These are phyloP conservation scores for Plasmodium chabaudi DNA, from an alignment of 169 alveolate genomes.

Conservation along the genomic window DNA sequence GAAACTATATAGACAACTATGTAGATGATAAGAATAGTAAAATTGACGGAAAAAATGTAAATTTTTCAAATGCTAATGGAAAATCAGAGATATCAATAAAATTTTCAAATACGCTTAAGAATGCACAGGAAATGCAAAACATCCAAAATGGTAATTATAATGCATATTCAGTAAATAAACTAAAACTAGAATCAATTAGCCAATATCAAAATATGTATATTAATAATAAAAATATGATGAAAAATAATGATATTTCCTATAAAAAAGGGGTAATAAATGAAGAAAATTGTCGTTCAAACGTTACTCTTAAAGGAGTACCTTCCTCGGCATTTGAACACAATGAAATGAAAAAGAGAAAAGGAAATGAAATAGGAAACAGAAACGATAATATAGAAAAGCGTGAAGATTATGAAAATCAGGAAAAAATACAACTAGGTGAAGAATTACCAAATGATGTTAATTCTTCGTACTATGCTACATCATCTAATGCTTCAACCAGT, in stretches of 20 bases:
- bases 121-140: conserved; percentile 23
- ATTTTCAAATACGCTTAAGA: conserved; percentile 2
- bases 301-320: no score
- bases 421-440: no score
- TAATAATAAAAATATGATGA: neutral
- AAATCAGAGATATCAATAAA: no score
- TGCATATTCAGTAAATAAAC: conserved; percentile 6
- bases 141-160: conserved; percentile 11
- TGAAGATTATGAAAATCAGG: no score
- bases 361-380: no score
- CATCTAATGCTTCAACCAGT: no score
- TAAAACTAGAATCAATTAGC: conserved; percentile 2
- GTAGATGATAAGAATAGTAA: no score
- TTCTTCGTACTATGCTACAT: no score
- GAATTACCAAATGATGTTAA: no score
- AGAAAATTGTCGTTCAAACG: neutral
- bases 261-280: conserved; percentile 12
- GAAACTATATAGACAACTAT: neutral
- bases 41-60: neutral
- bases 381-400: no score
- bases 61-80: neutral
- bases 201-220: neutral
- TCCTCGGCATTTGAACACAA: no score
- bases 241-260: neutral
- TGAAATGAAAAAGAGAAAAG: no score